phyloP scores from a whole-genome alignment of 805 yeast species.

The Phaffomyces antillensis region DNA sequence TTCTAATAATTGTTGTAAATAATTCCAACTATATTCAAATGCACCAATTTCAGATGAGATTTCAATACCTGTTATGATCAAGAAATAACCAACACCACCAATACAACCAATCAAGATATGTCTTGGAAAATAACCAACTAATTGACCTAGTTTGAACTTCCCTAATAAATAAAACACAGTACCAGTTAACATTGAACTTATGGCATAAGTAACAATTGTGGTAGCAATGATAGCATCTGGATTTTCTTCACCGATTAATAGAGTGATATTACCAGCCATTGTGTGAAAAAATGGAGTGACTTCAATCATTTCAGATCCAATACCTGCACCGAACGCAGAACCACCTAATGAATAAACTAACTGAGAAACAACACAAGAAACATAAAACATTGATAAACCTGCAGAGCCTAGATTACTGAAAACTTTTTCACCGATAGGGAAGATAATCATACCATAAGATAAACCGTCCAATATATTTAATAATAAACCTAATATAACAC shows the following conservation, averaged over 20 bases:
- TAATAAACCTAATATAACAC: conserved; percentile 78
- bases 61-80: conserved; percentile 84
- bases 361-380: conserved; percentile 87
- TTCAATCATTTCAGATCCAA: conserved; percentile 98
- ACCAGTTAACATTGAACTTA: conserved; percentile 84
- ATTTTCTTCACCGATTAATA: conserved; percentile 42
- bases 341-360: conserved; percentile 85
- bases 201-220: conserved; percentile 76
- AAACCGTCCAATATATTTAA: conserved; percentile 87
- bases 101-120: conserved; percentile 95
- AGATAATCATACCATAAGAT: conserved; percentile 96
- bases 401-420: conserved; percentile 78
- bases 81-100: conserved; percentile 96
- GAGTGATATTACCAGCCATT: conserved; percentile 73
- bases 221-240: conserved; percentile 66
- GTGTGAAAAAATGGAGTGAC: conserved; percentile 97
- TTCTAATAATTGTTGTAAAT: conserved; percentile 41
- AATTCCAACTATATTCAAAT: conserved; percentile 52
- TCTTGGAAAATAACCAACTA: conserved; percentile 93
- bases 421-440: conserved; percentile 77
- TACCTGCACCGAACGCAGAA: conserved; percentile 81
- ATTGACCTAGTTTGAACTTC: conserved; percentile 67
- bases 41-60: conserved; percentile 80
- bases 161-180: conserved; percentile 72
- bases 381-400: conserved; percentile 90